phyloP scores from a whole-genome alignment of 2,329 filamentous ascomycete species.

The Ambrosiella beaveri region DNA sequence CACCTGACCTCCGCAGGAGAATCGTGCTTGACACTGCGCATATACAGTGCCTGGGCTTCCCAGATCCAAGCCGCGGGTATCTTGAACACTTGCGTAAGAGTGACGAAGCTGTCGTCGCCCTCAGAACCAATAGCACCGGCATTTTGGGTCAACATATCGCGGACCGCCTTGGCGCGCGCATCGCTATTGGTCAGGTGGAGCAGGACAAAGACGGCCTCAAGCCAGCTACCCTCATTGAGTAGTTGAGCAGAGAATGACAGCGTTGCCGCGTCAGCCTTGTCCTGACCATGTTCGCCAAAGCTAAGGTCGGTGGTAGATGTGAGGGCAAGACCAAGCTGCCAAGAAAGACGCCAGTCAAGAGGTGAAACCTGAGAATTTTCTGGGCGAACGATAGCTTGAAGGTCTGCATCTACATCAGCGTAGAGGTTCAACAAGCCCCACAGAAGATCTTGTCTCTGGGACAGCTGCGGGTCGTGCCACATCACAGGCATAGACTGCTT shows the following conservation, averaged over 20 bases:
- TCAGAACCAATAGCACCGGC: slow-evolving; percentile 47
- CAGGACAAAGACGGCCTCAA: slow-evolving; percentile 59
- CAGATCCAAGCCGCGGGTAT: slow-evolving; percentile 70
- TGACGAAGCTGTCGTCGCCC: slow-evolving; percentile 33
- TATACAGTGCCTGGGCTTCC: slow-evolving; percentile 70
- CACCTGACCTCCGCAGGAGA: slow-evolving; percentile 57
- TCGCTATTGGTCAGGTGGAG: slow-evolving; percentile 50
- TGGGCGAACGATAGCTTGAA: slow-evolving; percentile 58
- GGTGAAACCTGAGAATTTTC: slow-evolving; percentile 61
- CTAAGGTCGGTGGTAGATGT: slow-evolving; percentile 31
- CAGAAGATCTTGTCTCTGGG: slow-evolving; percentile 55
- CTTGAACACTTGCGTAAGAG: slow-evolving; percentile 45
- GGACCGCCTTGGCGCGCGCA: slow-evolving; percentile 48
- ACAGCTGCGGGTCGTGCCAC: slow-evolving; percentile 42
- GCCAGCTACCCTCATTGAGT: slow-evolving; percentile 46
- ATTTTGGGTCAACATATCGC: slow-evolving; percentile 58
- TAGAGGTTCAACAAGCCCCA: slow-evolving; percentile 80
- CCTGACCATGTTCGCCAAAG: slow-evolving; percentile 35
- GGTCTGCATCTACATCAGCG: slow-evolving; percentile 35
- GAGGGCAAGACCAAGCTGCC: slow-evolving; percentile 65
- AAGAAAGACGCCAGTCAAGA: slow-evolving; percentile 59
- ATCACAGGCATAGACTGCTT: slow-evolving; percentile 39
- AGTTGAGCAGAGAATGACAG: slow-evolving; percentile 48
- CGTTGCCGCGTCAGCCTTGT: slow-evolving; percentile 49
- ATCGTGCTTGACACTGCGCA: slow-evolving; percentile 54